phyloP scores from a whole-genome alignment of 2,329 filamentous ascomycete genomes.

The Fusarium mangiferae region DNA sequence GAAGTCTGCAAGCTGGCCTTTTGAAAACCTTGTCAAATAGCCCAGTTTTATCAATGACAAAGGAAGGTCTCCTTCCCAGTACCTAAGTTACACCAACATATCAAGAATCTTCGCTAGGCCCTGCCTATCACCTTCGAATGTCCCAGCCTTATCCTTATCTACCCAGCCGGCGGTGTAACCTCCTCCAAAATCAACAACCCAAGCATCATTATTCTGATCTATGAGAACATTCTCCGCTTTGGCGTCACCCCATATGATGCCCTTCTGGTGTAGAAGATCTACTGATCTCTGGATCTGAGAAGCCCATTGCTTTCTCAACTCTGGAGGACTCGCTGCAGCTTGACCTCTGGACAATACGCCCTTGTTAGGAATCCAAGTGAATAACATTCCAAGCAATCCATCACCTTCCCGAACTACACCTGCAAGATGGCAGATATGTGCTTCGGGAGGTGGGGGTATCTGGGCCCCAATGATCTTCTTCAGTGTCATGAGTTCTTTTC shows the following conservation, averaged over 20 bases:
- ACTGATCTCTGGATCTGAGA: background rate
- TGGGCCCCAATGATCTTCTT: background rate
- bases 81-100: background rate
- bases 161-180: background rate
- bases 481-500: background rate
- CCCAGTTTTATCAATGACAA: accelerated
- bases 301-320: background rate
- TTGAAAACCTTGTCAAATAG: background rate
- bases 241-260: background rate
- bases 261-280: background rate
- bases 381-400: background rate
- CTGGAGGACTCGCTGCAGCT: background rate
- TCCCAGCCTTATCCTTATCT: background rate
- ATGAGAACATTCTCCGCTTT: background rate
- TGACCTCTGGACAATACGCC: background rate
- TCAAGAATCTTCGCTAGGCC: background rate
- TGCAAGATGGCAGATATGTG: background rate
- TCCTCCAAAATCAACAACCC: background rate
- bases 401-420: accelerated
- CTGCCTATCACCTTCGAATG: background rate
- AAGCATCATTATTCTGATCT: background rate
- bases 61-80: no score
- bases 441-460: accelerated
- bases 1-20: background rate
- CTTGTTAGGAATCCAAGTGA: background rate